A percentile compares a stretch with the other conserved stretches of the same genome.
Evolutionary conservation across 768 basidiomycete genomes (phyloP).

Genomic region (Russula emetica): DNA sequence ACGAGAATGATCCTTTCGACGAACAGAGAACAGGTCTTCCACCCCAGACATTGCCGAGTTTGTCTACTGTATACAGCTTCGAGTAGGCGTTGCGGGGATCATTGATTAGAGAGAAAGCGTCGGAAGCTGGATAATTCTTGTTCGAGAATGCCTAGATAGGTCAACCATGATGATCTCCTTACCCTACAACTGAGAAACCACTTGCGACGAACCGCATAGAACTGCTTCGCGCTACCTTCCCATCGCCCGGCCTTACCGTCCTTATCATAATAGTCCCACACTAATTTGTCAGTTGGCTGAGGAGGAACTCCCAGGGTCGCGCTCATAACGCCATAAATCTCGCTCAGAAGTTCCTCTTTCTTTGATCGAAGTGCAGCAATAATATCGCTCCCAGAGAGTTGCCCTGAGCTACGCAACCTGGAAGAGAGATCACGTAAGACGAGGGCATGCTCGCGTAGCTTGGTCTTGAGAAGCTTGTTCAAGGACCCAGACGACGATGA

Average conservation of each 20-base stretch:
- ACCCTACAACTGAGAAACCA: constrained; percentile 18
- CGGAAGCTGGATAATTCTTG: constrained; percentile 38
- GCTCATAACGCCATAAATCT: constrained; percentile 79
- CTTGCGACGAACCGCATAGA: constrained; percentile 46
- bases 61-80: constrained; percentile 86
- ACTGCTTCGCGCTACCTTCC: constrained; percentile 78
- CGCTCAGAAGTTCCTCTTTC: constrained; percentile 82
- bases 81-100: constrained; percentile 85
- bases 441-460: constrained; percentile 87
- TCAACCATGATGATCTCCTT: constrained; percentile 20
- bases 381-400: constrained; percentile 45
- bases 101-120: constrained; percentile 90
- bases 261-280: constrained; percentile 86
- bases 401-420: constrained; percentile 46
- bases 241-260: constrained; percentile 71
- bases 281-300: constrained; percentile 60
- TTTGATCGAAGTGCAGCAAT: constrained; percentile 61
- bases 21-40: constrained; percentile 79
- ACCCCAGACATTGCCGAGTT: constrained; percentile 90
- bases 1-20: constrained; percentile 30
- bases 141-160: constrained; percentile 29
- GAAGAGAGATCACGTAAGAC: constrained; percentile 63
- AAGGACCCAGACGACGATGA: constrained; percentile 70
- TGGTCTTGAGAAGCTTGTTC: constrained; percentile 78
- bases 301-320: constrained; percentile 87